Evolutionary conservation across 306 rosid genomes (phyloP), one percentile per base, ranked within the genome.

Genomic region (Vicia faba): DNA sequence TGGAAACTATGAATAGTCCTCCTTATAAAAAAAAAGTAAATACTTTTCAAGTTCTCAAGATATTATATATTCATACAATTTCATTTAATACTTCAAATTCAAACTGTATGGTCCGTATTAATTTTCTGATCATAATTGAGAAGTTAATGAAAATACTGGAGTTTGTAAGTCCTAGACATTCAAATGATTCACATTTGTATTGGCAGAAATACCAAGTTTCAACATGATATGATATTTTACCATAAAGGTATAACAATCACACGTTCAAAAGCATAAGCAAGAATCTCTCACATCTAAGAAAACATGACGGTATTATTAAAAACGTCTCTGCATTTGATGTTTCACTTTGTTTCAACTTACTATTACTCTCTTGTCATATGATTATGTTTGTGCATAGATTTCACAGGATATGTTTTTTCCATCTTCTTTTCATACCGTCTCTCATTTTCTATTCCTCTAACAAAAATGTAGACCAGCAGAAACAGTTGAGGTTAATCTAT

Each of bases 391-490:
- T 36, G 61, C 66, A 50, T 51, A 63, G 43, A 25, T 50, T 49
- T 51, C 28, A 18, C 39, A 9, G 35, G 38, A 33, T 33, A 14
- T 68, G 61, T 48, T 57, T 55, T 31, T n/a, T 68, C 50, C 65
- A 63, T 61, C 44, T 18, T 48, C 41, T 44, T 11, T 49, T 62
- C 19, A 12, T 10, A 56, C 19, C 16, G 64, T 63, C 41, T 67
- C 64, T 72, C 36, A 49, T 61, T 31, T 25, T 39, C 66, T 43
- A 56, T 74, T 67, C 57, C 53, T 60, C 64, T 41, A 53, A 74
- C 78, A 59, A 70, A 71, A 57, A 49, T 77, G 84, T 80, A 93
- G 97, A 90, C 59, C 85, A 88, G 71, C 92, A 82, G 69, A 84
- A 83, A 44, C 81, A 88, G 70, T 73, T 93, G 84, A 84, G 82